These are phyloP conservation scores for Roridomyces roridus DNA, from an alignment of 768 basidiomycete genomes.

Conservation along the genomic window DNA sequence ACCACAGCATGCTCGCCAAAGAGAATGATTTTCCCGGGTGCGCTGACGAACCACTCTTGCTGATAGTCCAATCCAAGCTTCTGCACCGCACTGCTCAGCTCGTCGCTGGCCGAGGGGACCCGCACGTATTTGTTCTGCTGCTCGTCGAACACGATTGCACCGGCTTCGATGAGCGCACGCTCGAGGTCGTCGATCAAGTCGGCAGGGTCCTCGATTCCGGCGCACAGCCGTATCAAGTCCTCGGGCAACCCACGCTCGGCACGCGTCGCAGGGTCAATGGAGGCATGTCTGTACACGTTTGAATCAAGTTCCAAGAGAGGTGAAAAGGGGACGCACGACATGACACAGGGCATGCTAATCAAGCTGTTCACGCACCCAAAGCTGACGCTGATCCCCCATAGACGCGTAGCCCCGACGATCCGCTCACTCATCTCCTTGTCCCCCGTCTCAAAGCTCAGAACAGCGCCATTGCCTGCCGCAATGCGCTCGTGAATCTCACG, in stretches of 20 bases:
- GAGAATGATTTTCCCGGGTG: constrained; percentile 96
- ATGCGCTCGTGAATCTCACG: constrained; percentile 90
- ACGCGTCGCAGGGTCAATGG: constrained; percentile 94
- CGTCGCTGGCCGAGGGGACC: constrained; percentile 40
- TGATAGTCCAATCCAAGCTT: constrained; percentile 59
- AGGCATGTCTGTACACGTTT: constrained; percentile 76
- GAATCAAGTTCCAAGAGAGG: not conserved
- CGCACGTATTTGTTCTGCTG: constrained; percentile 58
- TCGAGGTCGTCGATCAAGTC: constrained; percentile 97
- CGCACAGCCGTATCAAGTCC: constrained; percentile 96
- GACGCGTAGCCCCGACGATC: constrained; percentile 88
- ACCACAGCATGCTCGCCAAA: constrained; percentile 99
- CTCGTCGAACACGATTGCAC: constrained; percentile 74
- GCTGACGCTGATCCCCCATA: constrained; percentile 98
- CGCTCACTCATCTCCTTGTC: constrained; percentile 90
- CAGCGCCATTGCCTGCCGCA: constrained; percentile 91
- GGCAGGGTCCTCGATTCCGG: constrained; percentile 94
- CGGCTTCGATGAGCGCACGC: constrained; percentile 88
- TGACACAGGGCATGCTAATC: constrained; percentile 99
- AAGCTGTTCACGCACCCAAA: constrained; percentile 98
- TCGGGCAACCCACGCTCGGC: constrained; percentile 98
- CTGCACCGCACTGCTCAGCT: constrained; percentile 68
- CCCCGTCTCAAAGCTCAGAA: constrained; percentile 93
- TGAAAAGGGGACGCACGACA: constrained; percentile 84
- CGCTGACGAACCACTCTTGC: constrained; percentile 86